A percentile compares a stretch with the other conserved stretches of the same genome.
Conservation (phyloP, 495 filamentous ascomycete species). For the Penicillium atrosanguineum region DNA sequence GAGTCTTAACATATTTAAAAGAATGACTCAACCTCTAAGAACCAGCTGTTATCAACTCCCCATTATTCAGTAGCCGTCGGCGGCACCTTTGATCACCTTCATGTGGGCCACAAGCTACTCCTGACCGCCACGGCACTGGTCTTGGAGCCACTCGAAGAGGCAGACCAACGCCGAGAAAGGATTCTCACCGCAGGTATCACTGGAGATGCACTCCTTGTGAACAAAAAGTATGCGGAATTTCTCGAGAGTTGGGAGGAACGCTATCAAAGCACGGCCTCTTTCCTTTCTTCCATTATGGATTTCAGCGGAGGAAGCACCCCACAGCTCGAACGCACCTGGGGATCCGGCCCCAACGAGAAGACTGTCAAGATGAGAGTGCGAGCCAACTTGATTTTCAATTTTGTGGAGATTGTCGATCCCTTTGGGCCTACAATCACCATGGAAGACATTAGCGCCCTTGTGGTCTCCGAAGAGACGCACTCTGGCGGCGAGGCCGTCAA, state of each 20-base stretch:
- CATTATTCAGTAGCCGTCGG: slow-evolving; percentile 74
- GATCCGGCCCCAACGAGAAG: slow-evolving; percentile 50
- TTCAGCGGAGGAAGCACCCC: slow-evolving; percentile 35
- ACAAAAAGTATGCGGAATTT: slow-evolving; percentile 81
- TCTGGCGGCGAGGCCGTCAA: slow-evolving; percentile 83
- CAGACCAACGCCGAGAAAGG: slow-evolving; percentile 34
- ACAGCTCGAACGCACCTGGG: slow-evolving; percentile 29
- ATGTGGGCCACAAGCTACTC: slow-evolving; percentile 92
- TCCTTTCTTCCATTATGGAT: slow-evolving; percentile 69
- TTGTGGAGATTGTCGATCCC: slow-evolving; percentile 81
- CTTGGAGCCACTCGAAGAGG: slow-evolving; percentile 45
- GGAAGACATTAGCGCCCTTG: slow-evolving; percentile 70
- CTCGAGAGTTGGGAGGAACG: slow-evolving; percentile 77
- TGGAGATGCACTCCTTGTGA: slow-evolving; percentile 76
- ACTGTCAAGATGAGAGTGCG: slow-evolving; percentile 47
- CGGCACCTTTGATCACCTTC: slow-evolving; percentile 95
- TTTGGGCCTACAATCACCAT: slow-evolving; percentile 92
- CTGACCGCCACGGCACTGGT: slow-evolving; percentile 80
- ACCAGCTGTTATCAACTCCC: slow-evolving; percentile 1
- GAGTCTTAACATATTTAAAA: neutral
- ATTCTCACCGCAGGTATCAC: slow-evolving; percentile 79
- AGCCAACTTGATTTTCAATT: slow-evolving; percentile 56
- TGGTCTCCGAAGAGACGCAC: slow-evolving; percentile 88
- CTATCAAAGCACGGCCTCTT: slow-evolving; percentile 62
- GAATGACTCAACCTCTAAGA: neutral